A percentile compares a stretch with the other conserved stretches of the same genome.
Conservation (phyloP, 257 asterid genomes). For the Fraxinus cuspidata region DNA sequence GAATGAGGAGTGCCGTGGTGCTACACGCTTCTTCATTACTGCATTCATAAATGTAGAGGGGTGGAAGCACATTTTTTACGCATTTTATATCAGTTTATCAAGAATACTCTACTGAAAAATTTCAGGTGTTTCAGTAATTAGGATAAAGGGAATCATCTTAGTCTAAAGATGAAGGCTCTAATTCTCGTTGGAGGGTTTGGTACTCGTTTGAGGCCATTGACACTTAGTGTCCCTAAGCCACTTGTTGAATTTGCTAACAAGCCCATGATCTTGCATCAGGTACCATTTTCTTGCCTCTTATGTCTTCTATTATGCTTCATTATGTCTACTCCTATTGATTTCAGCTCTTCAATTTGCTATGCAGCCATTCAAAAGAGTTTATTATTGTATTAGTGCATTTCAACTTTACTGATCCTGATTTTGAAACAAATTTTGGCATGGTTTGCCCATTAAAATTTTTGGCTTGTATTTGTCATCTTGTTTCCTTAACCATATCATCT, state of each 20-base stretch:
- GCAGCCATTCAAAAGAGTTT: neutral
- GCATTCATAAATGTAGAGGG: constrained; percentile 33
- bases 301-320: neutral
- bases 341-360: neutral
- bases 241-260: constrained; percentile 94
- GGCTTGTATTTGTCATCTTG: neutral
- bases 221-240: constrained; percentile 88
- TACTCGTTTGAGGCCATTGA: constrained; percentile 90
- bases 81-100: neutral
- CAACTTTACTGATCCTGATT: neutral
- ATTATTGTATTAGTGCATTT: neutral
- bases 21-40: constrained; percentile 34
- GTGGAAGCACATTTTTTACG: constrained; percentile 20
- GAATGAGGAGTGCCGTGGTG: constrained; percentile 24
- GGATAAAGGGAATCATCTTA: constrained; percentile 25
- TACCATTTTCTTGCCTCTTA: constrained; percentile 19
- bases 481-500: neutral
- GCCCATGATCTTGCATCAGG: constrained; percentile 99
- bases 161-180: constrained; percentile 76
- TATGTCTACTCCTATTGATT: neutral
- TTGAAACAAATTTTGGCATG: neutral
- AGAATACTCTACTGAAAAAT: constrained; percentile 4
- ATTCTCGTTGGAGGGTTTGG: constrained; percentile 98
- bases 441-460: constrained; percentile 10
- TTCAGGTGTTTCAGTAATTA: constrained; percentile 23